Base-by-base conservation (phyloP, 2,329 filamentous ascomycete species). In the Penicillium sp. region DNA sequence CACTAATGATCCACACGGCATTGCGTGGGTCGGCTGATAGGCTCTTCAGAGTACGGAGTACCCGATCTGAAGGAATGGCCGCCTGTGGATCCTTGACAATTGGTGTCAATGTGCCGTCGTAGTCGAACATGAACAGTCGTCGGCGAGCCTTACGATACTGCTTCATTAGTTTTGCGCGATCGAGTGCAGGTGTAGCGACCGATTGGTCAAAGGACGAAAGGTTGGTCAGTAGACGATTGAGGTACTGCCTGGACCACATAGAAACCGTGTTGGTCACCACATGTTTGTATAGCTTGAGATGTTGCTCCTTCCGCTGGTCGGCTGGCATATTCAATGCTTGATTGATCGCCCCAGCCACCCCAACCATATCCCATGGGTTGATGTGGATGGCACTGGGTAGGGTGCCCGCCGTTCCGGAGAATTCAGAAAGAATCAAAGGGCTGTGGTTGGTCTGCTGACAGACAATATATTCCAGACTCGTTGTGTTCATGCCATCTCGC, bases 121-220 rank as follows among this genome's bases (percentile, higher is more conserved):
- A 99, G 77, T 99, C 94, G 72, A 97, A 97, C 90, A 99, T 93
- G 80, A 97, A 96, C 3, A 99, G 81, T 12, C 94, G 87, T 76
- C 90, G 91, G 61, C 84, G 84, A 4, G 91, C 87, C 40, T 83
- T 80, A 59, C 86, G 85, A 75, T 97, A 97, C 59, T 88, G 87
- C 54, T 82, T 79, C 38, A 96, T 80, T 64, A 97, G 77, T 61
- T 86, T 81, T 4, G 86, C 81, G 37, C 87, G 87, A 71, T 97
- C 92, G 21, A 97, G 84, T 2, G 89, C 82, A 0, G 93, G 93
- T 1, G 93, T 97, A 4, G 88, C 85, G 57, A 89, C 85, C 12
- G 86, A 84, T 59, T 89, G 87, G 64, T 89, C 88, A 67, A 89
- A 89, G 17, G 89, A 90, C 23, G 88, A 87, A 25, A 97, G 81